phyloP scores from a whole-genome alignment of 176 grass and related monocot species.

The Musa itinerans region DNA sequence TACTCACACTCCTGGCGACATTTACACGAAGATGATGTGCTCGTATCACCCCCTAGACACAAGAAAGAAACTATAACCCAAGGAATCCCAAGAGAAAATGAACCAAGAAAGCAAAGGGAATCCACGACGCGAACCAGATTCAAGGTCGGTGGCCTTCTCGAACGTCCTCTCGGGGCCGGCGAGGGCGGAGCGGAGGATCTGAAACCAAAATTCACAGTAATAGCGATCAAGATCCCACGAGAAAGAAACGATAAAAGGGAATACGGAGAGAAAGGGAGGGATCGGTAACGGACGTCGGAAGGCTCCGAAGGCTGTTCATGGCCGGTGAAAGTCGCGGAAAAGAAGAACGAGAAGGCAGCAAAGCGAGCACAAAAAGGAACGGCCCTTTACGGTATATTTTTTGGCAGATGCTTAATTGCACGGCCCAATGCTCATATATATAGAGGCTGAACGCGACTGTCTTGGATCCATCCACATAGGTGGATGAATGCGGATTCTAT shows the following conservation, averaged over 20 bases:
- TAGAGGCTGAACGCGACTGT: no score
- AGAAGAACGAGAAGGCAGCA: no score
- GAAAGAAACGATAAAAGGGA: neutral
- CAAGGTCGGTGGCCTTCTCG: constrained; percentile 18
- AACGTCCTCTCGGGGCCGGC: neutral
- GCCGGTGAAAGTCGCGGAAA: neutral
- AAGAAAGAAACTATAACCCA: neutral
- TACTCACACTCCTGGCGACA: constrained; percentile 6
- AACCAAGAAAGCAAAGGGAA: neutral
- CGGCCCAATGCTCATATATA: no score
- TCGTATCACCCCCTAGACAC: constrained; percentile 2
- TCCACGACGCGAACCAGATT: constrained; percentile 13
- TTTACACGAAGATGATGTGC: neutral
- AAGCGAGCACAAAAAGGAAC: no score
- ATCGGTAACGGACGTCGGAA: constrained; percentile 14
- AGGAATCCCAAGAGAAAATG: neutral
- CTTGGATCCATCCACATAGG: no score
- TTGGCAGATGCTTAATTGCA: no score
- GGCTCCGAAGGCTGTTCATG: constrained; percentile 29
- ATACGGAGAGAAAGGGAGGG: neutral
- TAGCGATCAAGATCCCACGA: neutral
- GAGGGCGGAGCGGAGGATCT: constrained; percentile 1
- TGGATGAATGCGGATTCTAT: no score
- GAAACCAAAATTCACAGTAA: constrained; percentile 6
- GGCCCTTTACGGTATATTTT: no score